These are phyloP conservation scores for Gardenia jasminoides DNA, from an alignment of 257 asterid species.

Conservation along the genomic window DNA sequence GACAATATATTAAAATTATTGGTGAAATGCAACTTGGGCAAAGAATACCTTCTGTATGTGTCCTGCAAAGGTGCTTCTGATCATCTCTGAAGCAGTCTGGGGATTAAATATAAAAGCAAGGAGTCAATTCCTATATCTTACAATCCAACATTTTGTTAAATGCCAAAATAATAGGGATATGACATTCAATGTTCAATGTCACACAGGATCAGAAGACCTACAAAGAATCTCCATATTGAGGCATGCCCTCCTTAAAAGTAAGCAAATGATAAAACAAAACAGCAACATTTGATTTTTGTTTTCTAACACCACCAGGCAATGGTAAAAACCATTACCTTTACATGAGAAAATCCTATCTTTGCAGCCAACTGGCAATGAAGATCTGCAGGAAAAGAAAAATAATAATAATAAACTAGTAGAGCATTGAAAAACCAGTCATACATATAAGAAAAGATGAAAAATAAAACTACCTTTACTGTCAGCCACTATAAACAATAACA, in stretches of 20 bases:
- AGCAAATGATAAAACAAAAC: background rate
- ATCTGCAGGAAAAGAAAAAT: background rate
- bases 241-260: background rate
- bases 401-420: background rate
- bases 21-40: background rate
- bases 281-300: background rate
- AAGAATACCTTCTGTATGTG: slow-evolving; percentile 5
- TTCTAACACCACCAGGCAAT: background rate
- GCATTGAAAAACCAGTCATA: background rate
- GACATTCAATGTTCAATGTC: background rate
- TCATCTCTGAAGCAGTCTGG: slow-evolving; percentile 7
- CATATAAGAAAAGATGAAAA: background rate
- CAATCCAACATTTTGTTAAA: background rate
- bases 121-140: background rate
- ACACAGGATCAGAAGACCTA: background rate
- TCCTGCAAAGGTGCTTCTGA: slow-evolving; percentile 6
- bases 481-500: slow-evolving; percentile 19
- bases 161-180: background rate
- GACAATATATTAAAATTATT: background rate
- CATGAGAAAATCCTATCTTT: slow-evolving; percentile 14
- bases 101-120: background rate
- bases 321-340: slow-evolving; percentile 15
- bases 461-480: slow-evolving; percentile 24
- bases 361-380: slow-evolving; percentile 14
- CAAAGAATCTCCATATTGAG: background rate